Evolutionary conservation across 257 asterid genomes (phyloP), one percentile per base, ranked within the genome.

Genomic region (Scutellaria barbata): DNA sequence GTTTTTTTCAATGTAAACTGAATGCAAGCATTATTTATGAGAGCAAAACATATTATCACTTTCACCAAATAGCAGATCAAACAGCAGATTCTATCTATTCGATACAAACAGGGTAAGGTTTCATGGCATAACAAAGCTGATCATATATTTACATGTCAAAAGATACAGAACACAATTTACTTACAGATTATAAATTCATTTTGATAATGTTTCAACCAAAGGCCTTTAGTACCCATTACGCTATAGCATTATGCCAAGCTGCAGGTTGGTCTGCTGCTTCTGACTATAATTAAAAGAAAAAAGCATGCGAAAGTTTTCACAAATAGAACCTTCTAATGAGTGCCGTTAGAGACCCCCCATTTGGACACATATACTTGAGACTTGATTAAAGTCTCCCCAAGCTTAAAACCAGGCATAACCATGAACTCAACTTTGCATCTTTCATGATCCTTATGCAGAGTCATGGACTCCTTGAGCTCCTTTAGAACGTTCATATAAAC

Each of bases 321-420:
- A 63, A 50, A 57, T 8, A 55, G 61, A 37, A 59, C 33, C 74
- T 71, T 72, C 75, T 76, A 80, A 6, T 17, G 55, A 42, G 74
- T 41, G 41, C 56, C 77, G 48, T 50, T 77, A 33, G 59, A 70
- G 76, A 52, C 55, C 63, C 63, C 80, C 30, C 37, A 54, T 66
- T 65, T 77, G 22, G 92, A 89, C 71, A 83, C 79, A 79, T 89
- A 91, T 59, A 91, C 96, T 72, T 76, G 86, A 77, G 97, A 85
- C 82, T 61, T 84, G 70, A 91, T 79, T 69, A 89, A 22, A 25
- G 74, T 66, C 77, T 81, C 82, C 48, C 91, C 89, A 18, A 82
- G 56, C 76, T 69, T 79, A 80, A 89, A 91, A 20, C 97, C 97
- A 13, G 97, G 96, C 81, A 83, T 80, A 75, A 89, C 81, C 96